phyloP scores from a whole-genome alignment of 305 asterid genomes.

The Petunia hybrid region DNA sequence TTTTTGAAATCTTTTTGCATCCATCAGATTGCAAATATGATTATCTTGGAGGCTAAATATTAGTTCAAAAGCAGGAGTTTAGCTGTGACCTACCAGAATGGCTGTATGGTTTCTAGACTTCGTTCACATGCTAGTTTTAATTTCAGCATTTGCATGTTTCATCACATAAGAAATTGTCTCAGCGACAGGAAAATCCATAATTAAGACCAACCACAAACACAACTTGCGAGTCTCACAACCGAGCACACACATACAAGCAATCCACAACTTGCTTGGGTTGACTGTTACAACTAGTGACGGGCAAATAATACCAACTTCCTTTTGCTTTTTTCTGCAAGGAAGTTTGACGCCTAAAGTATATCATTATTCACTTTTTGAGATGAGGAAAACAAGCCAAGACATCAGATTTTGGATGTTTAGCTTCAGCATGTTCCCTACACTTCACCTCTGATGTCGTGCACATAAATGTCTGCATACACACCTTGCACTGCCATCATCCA shows the following conservation, averaged over 20 bases:
- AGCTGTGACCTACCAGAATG: neutral
- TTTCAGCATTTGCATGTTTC: neutral
- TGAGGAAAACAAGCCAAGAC: slow-evolving; percentile 62
- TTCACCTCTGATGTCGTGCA: slow-evolving; percentile 76
- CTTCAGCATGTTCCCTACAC: slow-evolving; percentile 74
- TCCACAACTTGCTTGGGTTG: slow-evolving; percentile 1
- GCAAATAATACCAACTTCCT: neutral
- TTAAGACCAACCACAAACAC: neutral
- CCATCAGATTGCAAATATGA: neutral
- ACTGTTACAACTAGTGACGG: neutral
- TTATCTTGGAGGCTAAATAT: neutral
- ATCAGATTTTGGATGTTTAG: slow-evolving; percentile 69
- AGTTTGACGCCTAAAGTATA: neutral
- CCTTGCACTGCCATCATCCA: slow-evolving; percentile 44
- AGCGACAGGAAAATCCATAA: neutral
- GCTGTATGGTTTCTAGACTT: neutral
- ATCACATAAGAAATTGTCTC: neutral
- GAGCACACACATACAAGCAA: slow-evolving; percentile 3
- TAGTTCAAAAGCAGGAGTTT: neutral
- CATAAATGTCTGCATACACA: slow-evolving; percentile 58
- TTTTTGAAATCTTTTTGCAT: neutral
- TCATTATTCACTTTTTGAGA: slow-evolving; percentile 45
- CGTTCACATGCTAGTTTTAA: neutral
- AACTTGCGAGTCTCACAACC: slow-evolving; percentile 2
- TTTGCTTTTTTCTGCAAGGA: neutral